Base-by-base conservation (phyloP, 495 filamentous ascomycete genomes). In the Trichocladium antarcticum region DNA sequence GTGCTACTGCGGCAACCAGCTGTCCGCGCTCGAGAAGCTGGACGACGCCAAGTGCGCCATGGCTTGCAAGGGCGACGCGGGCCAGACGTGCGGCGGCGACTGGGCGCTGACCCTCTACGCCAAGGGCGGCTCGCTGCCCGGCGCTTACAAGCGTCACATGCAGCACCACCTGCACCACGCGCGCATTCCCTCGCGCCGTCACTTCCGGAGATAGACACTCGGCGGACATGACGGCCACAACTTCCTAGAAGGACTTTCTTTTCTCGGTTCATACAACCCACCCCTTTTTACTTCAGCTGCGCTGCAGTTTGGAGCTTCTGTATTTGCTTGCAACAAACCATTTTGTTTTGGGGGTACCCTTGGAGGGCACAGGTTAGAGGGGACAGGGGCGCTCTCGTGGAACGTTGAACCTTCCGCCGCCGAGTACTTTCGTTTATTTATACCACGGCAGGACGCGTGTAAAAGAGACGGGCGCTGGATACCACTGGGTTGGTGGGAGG, bases 1-100 rank as follows among this genome's bases (percentile, higher is more conserved):
- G 58, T 84, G 82, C 65, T 82, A 76, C 61, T 85, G 81, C 60
- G 80, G 76, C 29, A 77, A 78, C 54, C 50, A 50, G 16, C 55
- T 76, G 27, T 59, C 50, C 10, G 58, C 55, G 28, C 61, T 59
- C 24, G 59, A 62, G 51, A 58, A 65, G 49, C 43, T 73, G n/a
- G 68, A 62, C 37, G 73, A 73, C 6, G 56, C 41, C 4, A 45
- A 51, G 41, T 77, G 74, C 63, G 55, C 45, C 45, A 68, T 67
- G 55, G 49, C 59, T 1, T 77, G 74, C 59, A 64, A 67, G 24
- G 74, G 74, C 40, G 66, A 69, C 43, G 40, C 20, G 2, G 56
- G 42, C 21, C 58, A 74, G 59, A 68, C 49, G 5, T 78, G 74
- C 51, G 74, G 74, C 36, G 74, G 69, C 22, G 37, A 47, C 37